Percentiles rank a stretch among this genome's conserved stretches.
Conservation (phyloP, 192 early-diverging fungal genomes). For the Rhizophagus clarus region DNA sequence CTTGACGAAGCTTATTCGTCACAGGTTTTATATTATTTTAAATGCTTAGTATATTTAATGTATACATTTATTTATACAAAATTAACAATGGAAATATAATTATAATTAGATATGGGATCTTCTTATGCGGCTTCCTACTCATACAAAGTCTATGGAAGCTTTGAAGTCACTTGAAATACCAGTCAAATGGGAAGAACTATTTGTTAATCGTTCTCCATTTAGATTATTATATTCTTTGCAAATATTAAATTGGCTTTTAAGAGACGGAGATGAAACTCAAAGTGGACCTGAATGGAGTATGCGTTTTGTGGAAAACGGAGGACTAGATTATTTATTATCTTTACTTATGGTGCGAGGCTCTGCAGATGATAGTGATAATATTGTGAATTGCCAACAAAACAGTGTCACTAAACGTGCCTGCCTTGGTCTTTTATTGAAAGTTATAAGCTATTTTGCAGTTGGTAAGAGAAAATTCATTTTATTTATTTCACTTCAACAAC, state of each 20-base stretch:
- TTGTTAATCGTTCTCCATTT: constrained; percentile 48
- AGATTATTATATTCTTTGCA: constrained; percentile 48
- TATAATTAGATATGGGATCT: constrained; percentile 34
- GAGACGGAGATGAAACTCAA: constrained; percentile 39
- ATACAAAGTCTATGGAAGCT: constrained; percentile 32
- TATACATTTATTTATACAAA: neutral
- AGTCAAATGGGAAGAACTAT: constrained; percentile 39
- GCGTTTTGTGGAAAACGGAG: constrained; percentile 42
- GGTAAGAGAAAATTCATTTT: constrained; percentile 9
- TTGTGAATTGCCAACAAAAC: constrained; percentile 4
- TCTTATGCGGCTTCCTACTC: constrained; percentile 44
- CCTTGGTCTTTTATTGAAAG: constrained; percentile 33
- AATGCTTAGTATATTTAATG: neutral
- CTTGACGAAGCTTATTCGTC: constrained; percentile 49
- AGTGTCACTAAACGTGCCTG: constrained; percentile 33
- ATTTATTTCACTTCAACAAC: neutral
- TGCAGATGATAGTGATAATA: neutral
- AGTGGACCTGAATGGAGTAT: constrained; percentile 38
- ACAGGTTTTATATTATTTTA: constrained; percentile 34
- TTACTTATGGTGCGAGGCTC: constrained; percentile 34
- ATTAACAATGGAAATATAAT: too few species aligned
- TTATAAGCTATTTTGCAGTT: constrained; percentile 29
- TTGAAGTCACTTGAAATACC: constrained; percentile 36
- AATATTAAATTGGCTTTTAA: constrained; percentile 45
- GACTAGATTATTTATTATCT: constrained; percentile 38